A percentile compares a stretch with the other conserved stretches of the same genome.
Conservation (phyloP, 768 basidiomycete species). For the Terana coerulea region DNA sequence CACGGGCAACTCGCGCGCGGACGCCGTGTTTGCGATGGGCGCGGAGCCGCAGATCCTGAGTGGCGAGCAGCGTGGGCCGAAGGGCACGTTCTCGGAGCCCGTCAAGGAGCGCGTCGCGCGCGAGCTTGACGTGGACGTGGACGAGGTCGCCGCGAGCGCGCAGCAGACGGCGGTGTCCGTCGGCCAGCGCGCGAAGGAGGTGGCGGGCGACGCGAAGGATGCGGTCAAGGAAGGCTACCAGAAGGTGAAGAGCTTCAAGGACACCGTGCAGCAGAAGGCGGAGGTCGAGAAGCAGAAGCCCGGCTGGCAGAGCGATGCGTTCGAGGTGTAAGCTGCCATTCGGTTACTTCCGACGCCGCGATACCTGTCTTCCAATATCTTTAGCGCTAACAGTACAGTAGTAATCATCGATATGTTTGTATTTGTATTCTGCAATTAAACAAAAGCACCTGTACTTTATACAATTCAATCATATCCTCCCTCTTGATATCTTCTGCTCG, state of each 20-base stretch:
- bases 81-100: constrained; percentile 48
- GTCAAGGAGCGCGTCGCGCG: constrained; percentile 30
- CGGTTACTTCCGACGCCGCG: background rate
- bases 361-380: background rate
- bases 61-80: constrained; percentile 64
- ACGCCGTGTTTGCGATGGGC: constrained; percentile 55
- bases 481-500: too few relatives aligned
- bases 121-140: constrained; percentile 28
- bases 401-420: background rate
- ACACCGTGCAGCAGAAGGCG: constrained; percentile 29
- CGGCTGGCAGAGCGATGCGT: constrained; percentile 37
- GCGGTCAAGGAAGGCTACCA: constrained; percentile 23
- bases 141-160: constrained; percentile 23
- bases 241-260: constrained; percentile 29
- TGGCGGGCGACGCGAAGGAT: constrained; percentile 23
- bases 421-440: background rate
- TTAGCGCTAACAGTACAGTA: background rate
- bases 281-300: constrained; percentile 26
- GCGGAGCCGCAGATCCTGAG: constrained; percentile 70
- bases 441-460: too few relatives aligned
- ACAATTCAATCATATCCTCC: too few relatives aligned
- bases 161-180: constrained; percentile 14
- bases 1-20: constrained; percentile 29
- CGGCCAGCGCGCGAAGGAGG: constrained; percentile 19
- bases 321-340: constrained; percentile 24